phyloP scores from a whole-genome alignment of 257 asterid genomes.

The Nicotiana benthamiana region DNA sequence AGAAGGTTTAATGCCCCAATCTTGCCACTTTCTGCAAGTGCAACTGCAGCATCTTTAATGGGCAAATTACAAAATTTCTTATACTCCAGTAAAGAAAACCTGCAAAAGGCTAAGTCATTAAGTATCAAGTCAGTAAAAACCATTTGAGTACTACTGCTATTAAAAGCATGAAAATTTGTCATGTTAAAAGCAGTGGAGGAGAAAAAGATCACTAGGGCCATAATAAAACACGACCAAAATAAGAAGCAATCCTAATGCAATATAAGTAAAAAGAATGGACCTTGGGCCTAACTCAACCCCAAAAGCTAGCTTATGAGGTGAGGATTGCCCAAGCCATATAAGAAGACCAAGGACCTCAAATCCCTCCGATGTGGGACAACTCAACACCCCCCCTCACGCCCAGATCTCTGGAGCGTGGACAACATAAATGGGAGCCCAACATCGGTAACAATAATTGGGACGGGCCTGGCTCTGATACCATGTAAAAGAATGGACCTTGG shows the following conservation, averaged over 20 bases:
- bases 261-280: no score
- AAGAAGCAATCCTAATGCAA: constrained; percentile 1
- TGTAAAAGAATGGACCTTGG: no score
- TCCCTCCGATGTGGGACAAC: no score
- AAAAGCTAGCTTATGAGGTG: no score
- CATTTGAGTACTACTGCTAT: constrained; percentile 8
- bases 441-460: no score
- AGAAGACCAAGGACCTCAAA: no score
- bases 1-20: constrained; percentile 92
- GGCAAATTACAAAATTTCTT: constrained; percentile 64
- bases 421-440: no score
- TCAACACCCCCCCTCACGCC: no score
- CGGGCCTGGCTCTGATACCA: no score
- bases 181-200: background rate
- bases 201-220: background rate
- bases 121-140: constrained; percentile 52
- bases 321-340: no score
- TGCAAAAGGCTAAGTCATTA: constrained; percentile 65
- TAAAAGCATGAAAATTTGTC: background rate
- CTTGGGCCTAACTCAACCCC: no score
- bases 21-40: constrained; percentile 85
- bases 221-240: background rate
- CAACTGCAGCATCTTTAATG: constrained; percentile 57
- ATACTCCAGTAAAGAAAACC: constrained; percentile 88
- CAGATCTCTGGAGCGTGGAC: no score